Evolutionary conservation across 257 asterid genomes (phyloP), one percentile per base, ranked within the genome.

Genomic region (Solanum peruvianum): DNA sequence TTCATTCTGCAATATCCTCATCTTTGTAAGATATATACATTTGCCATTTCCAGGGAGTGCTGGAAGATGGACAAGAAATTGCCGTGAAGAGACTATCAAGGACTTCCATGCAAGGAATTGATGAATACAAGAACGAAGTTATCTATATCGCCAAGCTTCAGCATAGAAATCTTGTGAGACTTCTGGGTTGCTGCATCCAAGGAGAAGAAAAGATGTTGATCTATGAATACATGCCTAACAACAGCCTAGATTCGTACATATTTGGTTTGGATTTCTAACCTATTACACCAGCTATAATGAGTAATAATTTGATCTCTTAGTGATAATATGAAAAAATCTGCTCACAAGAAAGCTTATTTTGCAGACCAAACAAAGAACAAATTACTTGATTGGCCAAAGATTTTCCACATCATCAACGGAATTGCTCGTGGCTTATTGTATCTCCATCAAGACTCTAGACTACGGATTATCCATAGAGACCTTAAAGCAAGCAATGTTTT

Each of bases 71-170:
- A 83, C 87, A 75, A 58, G 90, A 90, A 88, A 76, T 91, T 21
- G 93, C 91, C 7, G 91, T 91, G 80, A 91, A 91, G 85, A 86
- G 91, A 14, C 89, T 88, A 2, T 91, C 93, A 9, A 85, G 60
- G 70, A 72, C 89, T 80, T 91, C 93, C 3, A 66, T 27, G 18
- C 93, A 91, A 89, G 93, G 93, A 37, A 66, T 77, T 6, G 89
- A 81, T 7, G 90, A 91, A 89, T 91, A 84, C 88, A 91, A 47
- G 87, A 91, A 88, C 8, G 93, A 91, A 82, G 90, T 89, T 27
- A 39, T 58, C 85, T 84, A 87, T 85, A 89, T 90, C 89, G 72
- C 85, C 82, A 8, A 90, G 87, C 84, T 91, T 86, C 85, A 88
- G 89, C 90, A 86, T 89, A 37, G 75, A 58, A 83, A 83, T 83